Conservation (phyloP, 257 asterid species). For the Orobanche coerulescens region DNA sequence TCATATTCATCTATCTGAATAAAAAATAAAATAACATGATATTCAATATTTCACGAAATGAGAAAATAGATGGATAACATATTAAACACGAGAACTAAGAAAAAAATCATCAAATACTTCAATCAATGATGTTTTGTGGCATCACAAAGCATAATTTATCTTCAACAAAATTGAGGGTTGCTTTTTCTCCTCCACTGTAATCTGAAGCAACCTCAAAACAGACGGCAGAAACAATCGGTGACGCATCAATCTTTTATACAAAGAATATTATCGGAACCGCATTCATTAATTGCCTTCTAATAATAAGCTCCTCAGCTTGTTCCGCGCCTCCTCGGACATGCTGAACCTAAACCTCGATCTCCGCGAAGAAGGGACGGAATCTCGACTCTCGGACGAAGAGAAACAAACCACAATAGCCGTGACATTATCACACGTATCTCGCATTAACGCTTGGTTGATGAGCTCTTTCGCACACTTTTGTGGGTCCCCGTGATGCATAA, state of each 20-base stretch:
- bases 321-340: slow-evolving; percentile 72
- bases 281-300: slow-evolving; percentile 41
- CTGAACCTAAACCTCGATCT: slow-evolving; percentile 51
- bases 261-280: slow-evolving; percentile 18
- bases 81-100: background rate
- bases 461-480: slow-evolving; percentile 63
- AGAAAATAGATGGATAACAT: too few species aligned
- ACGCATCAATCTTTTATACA: slow-evolving; percentile 21
- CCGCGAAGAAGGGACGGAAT: slow-evolving; percentile 28
- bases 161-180: slow-evolving; percentile 2
- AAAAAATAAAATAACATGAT: too few species aligned
- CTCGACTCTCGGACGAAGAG: slow-evolving; percentile 25
- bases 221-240: background rate
- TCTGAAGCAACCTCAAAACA: slow-evolving; percentile 25
- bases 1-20: too few species aligned
- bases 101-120: background rate
- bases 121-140: background rate
- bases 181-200: slow-evolving; percentile 18
- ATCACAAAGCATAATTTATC: slow-evolving; percentile 6
- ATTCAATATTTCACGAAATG: too few species aligned
- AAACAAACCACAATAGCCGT: slow-evolving; percentile 77
- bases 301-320: slow-evolving; percentile 42
- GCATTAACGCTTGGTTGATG: slow-evolving; percentile 46
- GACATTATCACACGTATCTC: slow-evolving; percentile 58
- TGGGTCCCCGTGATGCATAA: slow-evolving; percentile 56